Conservation (phyloP, 2,329 filamentous ascomycete genomes). For the Ophiostoma himal-ulmi region DNA sequence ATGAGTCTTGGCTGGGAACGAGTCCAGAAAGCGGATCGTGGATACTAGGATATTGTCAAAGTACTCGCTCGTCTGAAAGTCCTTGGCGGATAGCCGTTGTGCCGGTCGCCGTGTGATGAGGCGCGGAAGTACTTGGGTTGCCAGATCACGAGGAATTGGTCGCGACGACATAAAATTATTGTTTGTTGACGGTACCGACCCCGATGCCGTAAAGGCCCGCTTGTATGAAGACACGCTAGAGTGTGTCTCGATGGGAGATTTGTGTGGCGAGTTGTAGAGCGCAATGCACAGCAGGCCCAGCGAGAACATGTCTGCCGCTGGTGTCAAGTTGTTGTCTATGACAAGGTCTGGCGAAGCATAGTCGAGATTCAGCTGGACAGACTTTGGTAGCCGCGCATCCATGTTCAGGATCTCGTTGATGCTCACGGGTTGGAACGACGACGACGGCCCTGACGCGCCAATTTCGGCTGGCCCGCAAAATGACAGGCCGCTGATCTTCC, state of each 20-base stretch:
- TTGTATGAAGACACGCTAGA: constrained; percentile 80
- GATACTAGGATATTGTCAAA: constrained; percentile 97
- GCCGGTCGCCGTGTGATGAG: constrained; percentile 84
- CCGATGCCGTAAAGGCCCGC: constrained; percentile 70
- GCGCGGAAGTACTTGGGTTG: constrained; percentile 68
- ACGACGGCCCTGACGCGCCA: constrained; percentile 38
- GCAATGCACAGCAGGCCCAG: constrained; percentile 82
- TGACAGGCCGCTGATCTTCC: constrained; percentile 93
- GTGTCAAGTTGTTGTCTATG: constrained; percentile 79
- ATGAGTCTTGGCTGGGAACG: constrained; percentile 82
- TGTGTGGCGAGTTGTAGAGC: constrained; percentile 90
- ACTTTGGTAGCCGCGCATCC: constrained; percentile 73
- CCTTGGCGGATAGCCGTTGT: constrained; percentile 76
- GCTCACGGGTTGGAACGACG: constrained; percentile 71
- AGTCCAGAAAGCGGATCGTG: constrained; percentile 90
- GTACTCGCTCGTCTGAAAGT: constrained; percentile 92
- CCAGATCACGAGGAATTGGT: constrained; percentile 72
- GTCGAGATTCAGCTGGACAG: constrained; percentile 85
- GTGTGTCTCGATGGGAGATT: constrained; percentile 76
- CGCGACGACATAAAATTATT: constrained; percentile 83
- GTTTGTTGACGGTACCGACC: constrained; percentile 66
- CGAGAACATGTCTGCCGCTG: constrained; percentile 87
- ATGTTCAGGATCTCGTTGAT: constrained; percentile 79
- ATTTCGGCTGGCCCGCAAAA: constrained; percentile 79
- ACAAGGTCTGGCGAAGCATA: constrained; percentile 94